Conservation (phyloP, 2,329 filamentous ascomycete species). For the Xylaria hypoxylon region DNA sequence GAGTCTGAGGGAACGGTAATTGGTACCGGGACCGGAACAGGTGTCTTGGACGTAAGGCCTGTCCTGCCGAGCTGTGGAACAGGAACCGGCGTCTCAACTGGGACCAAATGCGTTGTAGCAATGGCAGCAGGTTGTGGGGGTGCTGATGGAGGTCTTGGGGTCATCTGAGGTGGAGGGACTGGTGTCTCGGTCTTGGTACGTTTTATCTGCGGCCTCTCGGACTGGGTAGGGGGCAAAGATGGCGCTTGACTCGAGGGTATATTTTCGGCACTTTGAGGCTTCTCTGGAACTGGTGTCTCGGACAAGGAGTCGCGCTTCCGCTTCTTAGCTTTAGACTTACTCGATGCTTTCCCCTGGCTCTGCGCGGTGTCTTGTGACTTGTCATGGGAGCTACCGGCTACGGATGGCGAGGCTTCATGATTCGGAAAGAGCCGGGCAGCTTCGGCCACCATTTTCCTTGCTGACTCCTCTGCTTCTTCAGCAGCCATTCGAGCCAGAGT, state of each 20-base stretch:
- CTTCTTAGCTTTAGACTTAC: conserved; percentile 54
- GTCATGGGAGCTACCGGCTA: conserved; percentile 47
- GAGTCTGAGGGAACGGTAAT: conserved; percentile 45
- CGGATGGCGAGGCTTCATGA: conserved; percentile 52
- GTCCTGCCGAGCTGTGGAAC: conserved; percentile 49
- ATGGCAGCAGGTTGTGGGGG: conserved; percentile 44
- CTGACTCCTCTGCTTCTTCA: conserved; percentile 70
- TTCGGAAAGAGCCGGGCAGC: conserved; percentile 60
- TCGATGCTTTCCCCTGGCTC: conserved; percentile 46
- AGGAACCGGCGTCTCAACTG: conserved; percentile 50
- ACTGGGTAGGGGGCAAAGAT: conserved; percentile 35
- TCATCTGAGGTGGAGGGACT: conserved; percentile 59
- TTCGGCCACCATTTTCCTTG: conserved; percentile 64
- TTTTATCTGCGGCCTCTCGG: conserved; percentile 58
- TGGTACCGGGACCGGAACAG: conserved; percentile 50
- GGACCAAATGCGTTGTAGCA: conserved; percentile 28
- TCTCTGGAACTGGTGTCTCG: conserved; percentile 49
- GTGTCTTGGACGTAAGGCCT: conserved; percentile 50
- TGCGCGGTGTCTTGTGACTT: conserved; percentile 48
- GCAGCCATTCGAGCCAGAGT: conserved; percentile 70
- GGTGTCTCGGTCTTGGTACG: conserved; percentile 69
- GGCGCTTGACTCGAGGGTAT: conserved; percentile 35
- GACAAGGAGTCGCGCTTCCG: conserved; percentile 59
- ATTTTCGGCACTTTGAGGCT: conserved; percentile 46
- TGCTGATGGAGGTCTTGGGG: conserved; percentile 50